phyloP scores from a whole-genome alignment of 2,329 filamentous ascomycete species.

The Grosmannia serpens region DNA sequence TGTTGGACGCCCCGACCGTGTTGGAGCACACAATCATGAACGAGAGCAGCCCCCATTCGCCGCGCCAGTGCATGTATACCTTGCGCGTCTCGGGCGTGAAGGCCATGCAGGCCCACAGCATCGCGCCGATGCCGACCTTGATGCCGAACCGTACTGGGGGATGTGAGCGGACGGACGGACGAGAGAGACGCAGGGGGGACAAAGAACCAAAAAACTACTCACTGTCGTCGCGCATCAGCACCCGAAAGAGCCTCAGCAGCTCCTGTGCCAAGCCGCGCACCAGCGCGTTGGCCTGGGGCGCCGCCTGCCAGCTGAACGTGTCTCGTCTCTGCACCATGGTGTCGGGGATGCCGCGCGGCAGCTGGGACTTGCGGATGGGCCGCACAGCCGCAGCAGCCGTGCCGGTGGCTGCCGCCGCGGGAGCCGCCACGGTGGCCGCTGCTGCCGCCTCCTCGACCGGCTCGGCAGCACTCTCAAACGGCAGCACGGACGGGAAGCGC shows the following conservation, averaged over 20 bases:
- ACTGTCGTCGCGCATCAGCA: slow-evolving; percentile 43
- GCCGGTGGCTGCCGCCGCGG: too few relatives aligned
- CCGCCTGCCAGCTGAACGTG: slow-evolving; percentile 45
- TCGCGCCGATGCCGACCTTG: slow-evolving; percentile 85
- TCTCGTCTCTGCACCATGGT: slow-evolving; percentile 40
- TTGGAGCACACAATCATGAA: slow-evolving; percentile 98
- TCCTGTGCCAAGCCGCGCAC: slow-evolving; percentile 33
- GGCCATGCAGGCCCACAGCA: slow-evolving; percentile 78
- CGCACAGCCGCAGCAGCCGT: slow-evolving; percentile 22
- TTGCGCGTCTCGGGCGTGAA: slow-evolving; percentile 71
- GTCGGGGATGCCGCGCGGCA: slow-evolving; percentile 45
- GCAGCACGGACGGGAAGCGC: slow-evolving; percentile 13
- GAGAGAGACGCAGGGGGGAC: slow-evolving; percentile 1
- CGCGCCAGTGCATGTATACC: slow-evolving; percentile 77
- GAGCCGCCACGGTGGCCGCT: not conserved
- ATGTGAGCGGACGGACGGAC: slow-evolving; percentile 11
- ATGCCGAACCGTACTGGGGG: slow-evolving; percentile 60
- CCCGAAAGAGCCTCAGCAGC: slow-evolving; percentile 32
- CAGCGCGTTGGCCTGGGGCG: slow-evolving; percentile 32
- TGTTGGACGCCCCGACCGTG: slow-evolving; percentile 94
- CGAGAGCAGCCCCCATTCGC: slow-evolving; percentile 91
- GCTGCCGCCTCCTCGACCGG: not conserved
- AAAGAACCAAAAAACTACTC: slow-evolving; percentile 9
- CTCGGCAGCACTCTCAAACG: slow-evolving; percentile 23
- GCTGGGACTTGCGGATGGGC: slow-evolving; percentile 39